Evolutionary conservation across 257 asterid genomes (phyloP).

Genomic region (Buddleja alternifolia): DNA sequence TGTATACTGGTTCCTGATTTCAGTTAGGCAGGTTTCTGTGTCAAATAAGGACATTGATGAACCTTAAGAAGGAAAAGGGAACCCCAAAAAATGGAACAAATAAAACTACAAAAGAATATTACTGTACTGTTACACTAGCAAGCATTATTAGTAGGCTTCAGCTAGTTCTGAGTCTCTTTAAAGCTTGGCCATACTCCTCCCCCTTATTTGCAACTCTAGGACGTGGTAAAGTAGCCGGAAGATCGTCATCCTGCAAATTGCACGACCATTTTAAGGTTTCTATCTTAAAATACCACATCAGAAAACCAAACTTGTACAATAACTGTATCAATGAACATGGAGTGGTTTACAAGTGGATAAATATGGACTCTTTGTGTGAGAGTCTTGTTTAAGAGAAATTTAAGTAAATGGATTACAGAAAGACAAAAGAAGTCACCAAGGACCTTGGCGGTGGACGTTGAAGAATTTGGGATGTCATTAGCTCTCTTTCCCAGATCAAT

Average conservation of each 20-base stretch:
- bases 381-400: no score
- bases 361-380: no score
- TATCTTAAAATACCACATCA: not conserved
- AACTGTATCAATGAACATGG: no score
- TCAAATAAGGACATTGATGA: constrained; percentile 27
- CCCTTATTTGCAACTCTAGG: constrained; percentile 44
- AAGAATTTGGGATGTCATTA: constrained; percentile 47
- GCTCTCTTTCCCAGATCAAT: constrained; percentile 81
- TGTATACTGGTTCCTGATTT: constrained; percentile 58
- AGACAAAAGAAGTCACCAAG: not conserved
- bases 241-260: constrained; percentile 48
- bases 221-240: constrained; percentile 38
- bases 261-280: not conserved
- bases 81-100: constrained; percentile 44
- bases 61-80: constrained; percentile 31
- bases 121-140: constrained; percentile 42
- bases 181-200: constrained; percentile 56
- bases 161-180: constrained; percentile 76
- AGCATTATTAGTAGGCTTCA: constrained; percentile 43
- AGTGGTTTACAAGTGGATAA: no score
- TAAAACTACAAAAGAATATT: constrained; percentile 48
- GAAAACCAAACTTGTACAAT: not conserved
- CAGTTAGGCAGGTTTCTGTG: constrained; percentile 39
- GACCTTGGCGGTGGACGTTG: constrained; percentile 66
- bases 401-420: not conserved